These are phyloP conservation scores for Neurospora sp. DNA, from an alignment of 495 filamentous ascomycete species.

Conservation along the genomic window DNA sequence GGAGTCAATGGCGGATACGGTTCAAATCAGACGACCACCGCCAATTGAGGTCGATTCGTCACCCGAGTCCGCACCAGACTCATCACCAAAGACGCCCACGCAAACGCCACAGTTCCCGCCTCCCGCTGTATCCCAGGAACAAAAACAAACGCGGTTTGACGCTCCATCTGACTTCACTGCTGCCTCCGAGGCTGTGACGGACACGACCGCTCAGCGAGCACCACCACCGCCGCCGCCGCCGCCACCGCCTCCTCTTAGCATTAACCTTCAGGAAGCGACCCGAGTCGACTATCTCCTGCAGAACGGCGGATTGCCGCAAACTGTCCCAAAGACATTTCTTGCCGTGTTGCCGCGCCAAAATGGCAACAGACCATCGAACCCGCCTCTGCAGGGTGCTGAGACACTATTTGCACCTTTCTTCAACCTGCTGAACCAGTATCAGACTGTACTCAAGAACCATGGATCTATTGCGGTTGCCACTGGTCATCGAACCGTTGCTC, in stretches of 20 bases:
- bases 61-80: slow-evolving; percentile 40
- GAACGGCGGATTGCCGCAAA: slow-evolving; percentile 64
- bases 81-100: slow-evolving; percentile 49
- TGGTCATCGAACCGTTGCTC: slow-evolving; percentile 89
- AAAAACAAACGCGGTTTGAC: slow-evolving; percentile 22
- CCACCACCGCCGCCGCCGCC: slow-evolving; percentile 49
- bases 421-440: slow-evolving; percentile 74
- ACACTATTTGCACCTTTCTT: slow-evolving; percentile 71
- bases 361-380: slow-evolving; percentile 38
- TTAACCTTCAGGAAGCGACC: slow-evolving; percentile 51
- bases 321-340: slow-evolving; percentile 59
- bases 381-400: slow-evolving; percentile 46
- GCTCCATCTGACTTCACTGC: slow-evolving; percentile 26
- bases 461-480: slow-evolving; percentile 94
- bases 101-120: slow-evolving; percentile 41
- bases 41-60: slow-evolving; percentile 32
- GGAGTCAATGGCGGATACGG: slow-evolving; percentile 5
- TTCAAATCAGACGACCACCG: slow-evolving; percentile 7
- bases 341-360: slow-evolving; percentile 39
- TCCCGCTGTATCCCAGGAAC: slow-evolving; percentile 21
- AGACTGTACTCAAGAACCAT: slow-evolving; percentile 65
- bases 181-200: slow-evolving; percentile 26
- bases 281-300: slow-evolving; percentile 84
- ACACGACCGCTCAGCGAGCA: not conserved
- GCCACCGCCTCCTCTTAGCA: slow-evolving; percentile 72